Evolutionary conservation across 305 asterid species (phyloP).

Genomic region (Solanum hybrid): DNA sequence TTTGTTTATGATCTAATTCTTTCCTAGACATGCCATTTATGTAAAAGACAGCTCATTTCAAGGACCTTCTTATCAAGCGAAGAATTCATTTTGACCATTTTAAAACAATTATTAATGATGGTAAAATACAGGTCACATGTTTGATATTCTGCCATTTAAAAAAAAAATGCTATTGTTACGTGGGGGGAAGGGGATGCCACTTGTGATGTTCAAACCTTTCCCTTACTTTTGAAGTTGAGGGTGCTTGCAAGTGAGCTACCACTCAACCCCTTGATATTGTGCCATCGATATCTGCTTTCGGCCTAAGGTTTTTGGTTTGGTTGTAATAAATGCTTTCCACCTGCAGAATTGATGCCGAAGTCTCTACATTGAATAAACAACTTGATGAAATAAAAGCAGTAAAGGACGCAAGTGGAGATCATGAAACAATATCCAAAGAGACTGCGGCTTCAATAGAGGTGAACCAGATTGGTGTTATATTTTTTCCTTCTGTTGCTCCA

Average conservation of each 20-base stretch:
- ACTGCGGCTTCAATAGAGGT: conserved; percentile 61
- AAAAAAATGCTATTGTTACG: background rate
- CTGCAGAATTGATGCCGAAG: conserved; percentile 82
- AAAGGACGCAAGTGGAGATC: conserved; percentile 26
- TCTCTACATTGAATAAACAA: conserved; percentile 56
- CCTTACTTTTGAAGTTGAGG: background rate
- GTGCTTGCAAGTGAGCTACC: background rate
- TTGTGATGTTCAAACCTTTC: background rate
- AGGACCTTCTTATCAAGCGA: background rate
- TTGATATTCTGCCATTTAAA: background rate
- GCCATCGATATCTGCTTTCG: background rate
- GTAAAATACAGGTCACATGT: background rate
- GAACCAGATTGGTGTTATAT: conserved; percentile 7
- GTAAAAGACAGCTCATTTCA: background rate
- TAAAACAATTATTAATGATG: background rate
- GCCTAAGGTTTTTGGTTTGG: background rate
- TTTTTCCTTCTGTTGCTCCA: background rate
- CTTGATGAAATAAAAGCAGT: conserved; percentile 50
- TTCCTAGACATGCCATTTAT: background rate
- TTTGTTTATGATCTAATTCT: background rate
- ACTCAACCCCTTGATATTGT: background rate
- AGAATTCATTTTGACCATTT: background rate
- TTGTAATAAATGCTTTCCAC: background rate
- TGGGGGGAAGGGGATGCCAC: background rate
- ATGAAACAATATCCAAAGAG: conserved; percentile 31